These are phyloP conservation scores for Vanrija pseudolonga DNA, from an alignment of 1,284 basidiomycete genomes.

Conservation along the genomic window DNA sequence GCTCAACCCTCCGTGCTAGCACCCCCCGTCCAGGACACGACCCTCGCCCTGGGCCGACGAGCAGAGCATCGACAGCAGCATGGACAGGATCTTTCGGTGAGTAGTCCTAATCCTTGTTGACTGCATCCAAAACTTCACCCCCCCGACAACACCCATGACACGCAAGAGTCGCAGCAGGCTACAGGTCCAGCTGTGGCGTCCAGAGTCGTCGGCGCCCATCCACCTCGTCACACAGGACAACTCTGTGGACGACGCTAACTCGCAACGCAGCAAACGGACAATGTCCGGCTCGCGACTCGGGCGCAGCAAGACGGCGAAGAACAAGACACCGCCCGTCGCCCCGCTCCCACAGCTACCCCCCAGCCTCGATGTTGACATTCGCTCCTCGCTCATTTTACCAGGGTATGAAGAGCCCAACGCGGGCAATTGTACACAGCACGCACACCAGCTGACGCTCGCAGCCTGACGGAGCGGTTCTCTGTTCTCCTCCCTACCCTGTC, in stretches of 20 bases:
- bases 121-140: too few relatives aligned
- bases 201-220: not conserved
- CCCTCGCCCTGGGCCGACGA: too few relatives aligned
- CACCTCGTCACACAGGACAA: not conserved
- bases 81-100: too few relatives aligned
- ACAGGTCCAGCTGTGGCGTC: too few relatives aligned
- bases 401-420: slow-evolving; percentile 25
- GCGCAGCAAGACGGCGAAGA: not conserved
- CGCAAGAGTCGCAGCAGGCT: too few relatives aligned
- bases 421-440: not conserved
- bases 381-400: slow-evolving; percentile 45
- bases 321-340: not conserved
- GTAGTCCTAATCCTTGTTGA: too few relatives aligned
- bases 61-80: too few relatives aligned
- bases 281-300: too few relatives aligned
- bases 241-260: too few relatives aligned
- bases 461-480: slow-evolving; percentile 43
- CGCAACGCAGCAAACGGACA: not conserved
- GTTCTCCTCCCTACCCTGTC: slow-evolving; percentile 39
- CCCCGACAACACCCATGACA: too few relatives aligned
- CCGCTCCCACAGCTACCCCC: slow-evolving; percentile 17
- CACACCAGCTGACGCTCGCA: slow-evolving; percentile 6
- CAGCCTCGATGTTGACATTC: slow-evolving; percentile 39
- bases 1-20: too few relatives aligned
- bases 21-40: too few relatives aligned